These are phyloP conservation scores for Alternaria solani DNA, from an alignment of 2,329 filamentous ascomycete species.

Conservation along the genomic window DNA sequence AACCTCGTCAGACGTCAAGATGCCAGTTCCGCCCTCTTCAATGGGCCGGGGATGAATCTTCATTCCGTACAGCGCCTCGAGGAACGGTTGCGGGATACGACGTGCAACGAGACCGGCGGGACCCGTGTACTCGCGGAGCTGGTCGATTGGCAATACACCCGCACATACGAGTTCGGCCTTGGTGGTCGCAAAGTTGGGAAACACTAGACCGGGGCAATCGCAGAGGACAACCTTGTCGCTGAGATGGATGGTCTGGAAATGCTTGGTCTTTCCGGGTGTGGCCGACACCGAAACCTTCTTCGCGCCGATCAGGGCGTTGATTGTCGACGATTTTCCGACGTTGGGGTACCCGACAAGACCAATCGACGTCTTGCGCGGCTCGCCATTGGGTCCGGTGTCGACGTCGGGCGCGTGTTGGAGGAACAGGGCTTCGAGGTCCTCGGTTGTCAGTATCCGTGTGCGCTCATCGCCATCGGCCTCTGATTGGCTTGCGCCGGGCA, in stretches of 20 bases:
- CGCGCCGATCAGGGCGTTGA: conserved; percentile 96
- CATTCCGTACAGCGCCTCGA: conserved; percentile 95
- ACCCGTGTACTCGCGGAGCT: conserved; percentile 90
- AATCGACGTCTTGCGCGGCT: conserved; percentile 78
- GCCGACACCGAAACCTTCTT: conserved; percentile 99
- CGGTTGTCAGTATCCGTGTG: conserved; percentile 84
- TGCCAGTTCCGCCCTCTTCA: conserved; percentile 92
- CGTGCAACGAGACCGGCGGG: conserved; percentile 83
- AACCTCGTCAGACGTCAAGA: conserved; percentile 84
- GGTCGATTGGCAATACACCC: conserved; percentile 94
- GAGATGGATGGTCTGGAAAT: conserved; percentile 97
- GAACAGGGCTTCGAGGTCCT: conserved; percentile 91
- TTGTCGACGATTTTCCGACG: conserved; percentile 98
- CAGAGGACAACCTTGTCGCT: conserved; percentile 89
- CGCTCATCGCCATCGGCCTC: conserved; percentile 53
- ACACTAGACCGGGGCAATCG: conserved; percentile 98
- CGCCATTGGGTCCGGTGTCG: conserved; percentile 57
- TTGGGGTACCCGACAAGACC: conserved; percentile 98
- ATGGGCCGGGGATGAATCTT: conserved; percentile 79
- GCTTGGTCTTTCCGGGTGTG: conserved; percentile 98
- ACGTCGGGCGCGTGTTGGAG: conserved; percentile 74
- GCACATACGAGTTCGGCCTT: conserved; percentile 97
- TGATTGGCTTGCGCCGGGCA: conserved; percentile 46
- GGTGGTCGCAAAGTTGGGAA: conserved; percentile 95
- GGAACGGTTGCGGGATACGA: conserved; percentile 84